Conservation (phyloP, 768 basidiomycete species). For the Myochromella boudieri region DNA sequence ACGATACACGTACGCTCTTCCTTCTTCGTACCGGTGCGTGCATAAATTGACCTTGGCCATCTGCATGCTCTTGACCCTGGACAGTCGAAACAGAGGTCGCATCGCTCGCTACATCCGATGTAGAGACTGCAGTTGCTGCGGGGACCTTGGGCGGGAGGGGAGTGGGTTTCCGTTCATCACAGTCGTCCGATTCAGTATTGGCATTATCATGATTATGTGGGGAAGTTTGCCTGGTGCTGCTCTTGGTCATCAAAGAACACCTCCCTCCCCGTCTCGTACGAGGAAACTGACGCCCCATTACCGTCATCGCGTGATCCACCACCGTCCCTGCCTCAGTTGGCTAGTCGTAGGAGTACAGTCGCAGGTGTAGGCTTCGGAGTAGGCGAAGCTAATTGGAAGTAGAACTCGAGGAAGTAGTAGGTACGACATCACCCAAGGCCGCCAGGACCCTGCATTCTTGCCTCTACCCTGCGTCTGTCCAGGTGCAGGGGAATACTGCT, state of each 20-base stretch:
- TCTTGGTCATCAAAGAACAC: slow-evolving; percentile 37
- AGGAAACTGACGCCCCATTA: slow-evolving; percentile 52
- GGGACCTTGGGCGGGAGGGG: background rate
- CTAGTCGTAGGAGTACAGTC: background rate
- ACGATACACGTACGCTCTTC: slow-evolving; percentile 79
- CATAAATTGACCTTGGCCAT: background rate
- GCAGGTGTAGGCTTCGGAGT: too few species aligned
- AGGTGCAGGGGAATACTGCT: too few species aligned
- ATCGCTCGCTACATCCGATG: slow-evolving; percentile 10
- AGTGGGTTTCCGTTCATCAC: background rate
- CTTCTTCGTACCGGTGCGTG: slow-evolving; percentile 30
- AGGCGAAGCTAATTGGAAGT: too few species aligned
- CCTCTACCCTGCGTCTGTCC: too few species aligned
- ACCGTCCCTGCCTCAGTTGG: slow-evolving; percentile 20
- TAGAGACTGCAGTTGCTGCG: slow-evolving; percentile 5
- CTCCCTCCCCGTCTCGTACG: slow-evolving; percentile 69
- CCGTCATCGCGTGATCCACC: slow-evolving; percentile 26
- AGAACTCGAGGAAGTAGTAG: too few species aligned
- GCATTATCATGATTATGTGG: background rate
- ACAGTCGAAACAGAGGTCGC: background rate
- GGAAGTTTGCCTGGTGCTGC: slow-evolving; percentile 11
- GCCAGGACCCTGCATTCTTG: too few species aligned
- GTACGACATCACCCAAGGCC: too few species aligned
- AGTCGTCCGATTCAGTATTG: background rate
- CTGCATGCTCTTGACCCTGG: background rate